Percentiles rank a stretch among this genome's conserved stretches.
These are phyloP conservation scores for Moniliophthora roreri DNA, from an alignment of 1,284 basidiomycete species.

Conservation along the genomic window DNA sequence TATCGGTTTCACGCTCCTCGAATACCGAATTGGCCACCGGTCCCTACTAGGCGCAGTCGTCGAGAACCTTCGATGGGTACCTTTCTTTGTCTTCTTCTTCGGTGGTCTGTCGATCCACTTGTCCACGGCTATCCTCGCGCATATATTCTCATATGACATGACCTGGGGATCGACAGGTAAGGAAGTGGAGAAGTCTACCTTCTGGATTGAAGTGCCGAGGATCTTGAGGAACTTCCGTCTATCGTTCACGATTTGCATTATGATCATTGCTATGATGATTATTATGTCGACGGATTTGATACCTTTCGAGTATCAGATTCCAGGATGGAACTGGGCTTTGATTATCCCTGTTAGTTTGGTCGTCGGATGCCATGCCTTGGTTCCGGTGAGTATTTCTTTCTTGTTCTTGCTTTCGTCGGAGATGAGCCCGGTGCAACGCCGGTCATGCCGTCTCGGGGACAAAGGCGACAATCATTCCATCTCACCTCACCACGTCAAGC, in stretches of 20 bases:
- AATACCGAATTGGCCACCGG: conserved; percentile 73
- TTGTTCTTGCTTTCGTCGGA: neutral
- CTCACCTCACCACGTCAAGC: neutral
- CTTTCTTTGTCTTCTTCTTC: conserved; percentile 88
- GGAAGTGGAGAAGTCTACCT: conserved; percentile 44
- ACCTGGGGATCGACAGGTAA: conserved; percentile 38
- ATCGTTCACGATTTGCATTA: conserved; percentile 54
- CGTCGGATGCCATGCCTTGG: conserved; percentile 63
- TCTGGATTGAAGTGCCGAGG: conserved; percentile 63
- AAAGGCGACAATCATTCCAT: neutral
- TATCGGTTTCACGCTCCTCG: conserved; percentile 66
- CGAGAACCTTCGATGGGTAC: conserved; percentile 76
- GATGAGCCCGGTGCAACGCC: neutral
- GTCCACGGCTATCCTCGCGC: conserved; percentile 71
- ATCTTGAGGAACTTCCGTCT: conserved; percentile 76
- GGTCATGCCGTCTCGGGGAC: neutral
- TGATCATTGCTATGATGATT: conserved; percentile 53
- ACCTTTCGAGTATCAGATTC: conserved; percentile 64
- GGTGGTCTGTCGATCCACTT: conserved; percentile 77
- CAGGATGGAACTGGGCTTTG: conserved; percentile 64
- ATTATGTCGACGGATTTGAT: conserved; percentile 47
- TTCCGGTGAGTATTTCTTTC: conserved; percentile 50
- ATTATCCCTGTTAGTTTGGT: conserved; percentile 61
- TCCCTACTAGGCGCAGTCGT: conserved; percentile 49
- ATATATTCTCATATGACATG: conserved; percentile 84